Base-by-base conservation (phyloP, 2,329 filamentous ascomycete species). In the Ceratocystis alfenasii region DNA sequence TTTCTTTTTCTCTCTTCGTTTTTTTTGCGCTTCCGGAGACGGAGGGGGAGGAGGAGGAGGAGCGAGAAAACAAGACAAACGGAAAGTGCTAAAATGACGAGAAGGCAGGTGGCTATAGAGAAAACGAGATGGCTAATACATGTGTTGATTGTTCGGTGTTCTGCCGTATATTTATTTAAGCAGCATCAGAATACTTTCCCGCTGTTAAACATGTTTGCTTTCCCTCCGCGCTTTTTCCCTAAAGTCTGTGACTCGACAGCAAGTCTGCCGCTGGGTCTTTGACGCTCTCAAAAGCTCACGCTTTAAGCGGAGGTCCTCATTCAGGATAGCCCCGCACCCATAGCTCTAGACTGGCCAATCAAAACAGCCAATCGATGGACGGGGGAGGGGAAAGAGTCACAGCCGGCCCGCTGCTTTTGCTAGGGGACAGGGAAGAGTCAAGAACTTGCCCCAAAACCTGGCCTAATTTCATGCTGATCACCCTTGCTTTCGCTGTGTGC, bases 11-110 rank as follows among this genome's bases (percentile, higher is more conserved):
- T 46, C 17, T 46, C 12, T 46, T 15, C 17, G 12, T 1, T 46
- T n/a, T n/a, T 46, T 17, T n/a, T 5, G 45, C 15, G 48, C 64
- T 57, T 67, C 66, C 66, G 57, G 55, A 67, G 66, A 67, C 66
- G 66, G 62, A 67, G 63, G 62, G 15, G 48, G 12, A 17, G 22
- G 22, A 22, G 63, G 50, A 6, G 17, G 46, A 12, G 33, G 25
- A 45, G n/a, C 1, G 12, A 46, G 45, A 46, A 20, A 17, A 46
- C 45, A 17, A 20, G 45, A 46, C 4, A 46, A n/a, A n/a, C 5
- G 6, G 45, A 46, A 10, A n/a, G 45, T 36, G 7, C 33, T 8
- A 36, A 10, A 36, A 36, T 36, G 1, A 36, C 33, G 33, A 36
- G 33, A 8, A 36, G 33, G 7, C 33, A 36, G 33, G 33, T 10